Evolutionary conservation across 192 early-diverging fungal species (phyloP), one percentile per base, ranked within the genome.

Genomic region (Rhizophagus prolifer): DNA sequence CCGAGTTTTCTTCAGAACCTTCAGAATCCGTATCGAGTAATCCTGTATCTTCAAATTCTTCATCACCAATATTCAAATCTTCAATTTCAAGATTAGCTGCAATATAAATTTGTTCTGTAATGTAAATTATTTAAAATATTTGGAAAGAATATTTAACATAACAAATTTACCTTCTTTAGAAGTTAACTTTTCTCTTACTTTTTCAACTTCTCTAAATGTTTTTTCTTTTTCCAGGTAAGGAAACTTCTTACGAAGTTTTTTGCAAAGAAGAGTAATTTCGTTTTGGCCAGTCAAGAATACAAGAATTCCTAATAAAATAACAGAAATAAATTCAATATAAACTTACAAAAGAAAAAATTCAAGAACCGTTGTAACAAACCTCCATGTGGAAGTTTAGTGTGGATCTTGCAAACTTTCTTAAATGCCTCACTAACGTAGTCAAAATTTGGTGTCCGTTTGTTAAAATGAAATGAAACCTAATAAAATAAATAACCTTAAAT

Each of bases 251-350:
- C 90, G 88, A 9, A 99, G 85, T 79, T 90, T 87, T 70, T 89
- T 90, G 68, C 92, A 93, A 16, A 96, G 79, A 1, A 88, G 85
- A 26, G 86, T 90, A 46, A 99, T 96, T 82, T 99, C 98, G 36
- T 92, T 91, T 79, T 98, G 96, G 31, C 98, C 97, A 16, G 96
- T 95, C 78, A 98, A 78, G 81, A 99, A 99, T 30, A 99, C 90
- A 30, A 99, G 86, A 38, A 99, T 96, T 3, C 93, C 79, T 80
- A 72, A 23, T 7, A 9, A 16, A 13, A 72, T 50, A 47, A 6
- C 7, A 28, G 19, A n/a, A 28, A 44, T 2, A 21, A 65, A 54
- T 54, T 19, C 50, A n/a, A 21, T 44, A 44, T 12, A n/a, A 41
- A 23, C 2, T 62, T 44, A 34, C 10, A 46, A 21, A 9, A 38